Evolutionary conservation across 257 asterid genomes (phyloP).

Genomic region (Rehmannia glutinosa): DNA sequence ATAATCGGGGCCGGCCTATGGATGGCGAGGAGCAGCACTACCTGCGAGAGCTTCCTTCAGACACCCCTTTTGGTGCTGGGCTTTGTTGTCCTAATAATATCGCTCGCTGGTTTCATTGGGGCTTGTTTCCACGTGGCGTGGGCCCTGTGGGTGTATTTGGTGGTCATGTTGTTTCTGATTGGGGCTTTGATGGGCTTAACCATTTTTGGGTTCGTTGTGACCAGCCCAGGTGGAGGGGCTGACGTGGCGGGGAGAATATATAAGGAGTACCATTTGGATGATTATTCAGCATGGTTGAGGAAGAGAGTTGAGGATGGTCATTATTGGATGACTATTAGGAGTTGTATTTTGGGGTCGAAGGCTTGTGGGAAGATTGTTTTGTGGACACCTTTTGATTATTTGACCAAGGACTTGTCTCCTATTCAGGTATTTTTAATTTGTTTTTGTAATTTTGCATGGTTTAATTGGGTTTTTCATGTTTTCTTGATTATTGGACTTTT

Average conservation of each 20-base stretch:
- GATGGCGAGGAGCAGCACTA: conserved; percentile 83
- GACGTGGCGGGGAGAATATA: conserved; percentile 61
- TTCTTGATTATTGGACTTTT: too few species aligned
- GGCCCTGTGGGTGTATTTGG: conserved; percentile 80
- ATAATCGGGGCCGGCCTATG: conserved; percentile 95
- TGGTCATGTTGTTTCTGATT: conserved; percentile 70
- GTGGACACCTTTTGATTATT: conserved; percentile 84
- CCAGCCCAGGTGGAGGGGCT: conserved; percentile 67
- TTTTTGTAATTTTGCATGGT: neutral
- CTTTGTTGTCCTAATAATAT: conserved; percentile 61
- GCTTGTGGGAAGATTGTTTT: conserved; percentile 56
- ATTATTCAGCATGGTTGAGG: conserved; percentile 78
- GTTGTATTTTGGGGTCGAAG: conserved; percentile 74
- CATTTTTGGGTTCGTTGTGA: conserved; percentile 77
- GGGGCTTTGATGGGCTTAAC: conserved; percentile 66
- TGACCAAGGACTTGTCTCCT: conserved; percentile 68
- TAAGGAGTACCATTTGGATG: conserved; percentile 54
- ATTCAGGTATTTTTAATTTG: conserved; percentile 54
- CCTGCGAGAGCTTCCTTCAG: conserved; percentile 87
- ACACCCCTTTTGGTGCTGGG: conserved; percentile 80
- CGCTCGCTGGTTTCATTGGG: conserved; percentile 88
- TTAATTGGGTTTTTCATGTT: too few species aligned
- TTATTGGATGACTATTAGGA: conserved; percentile 61
- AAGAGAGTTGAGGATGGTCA: conserved; percentile 54
- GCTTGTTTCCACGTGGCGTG: conserved; percentile 93